A percentile compares a stretch with the other conserved stretches of the same genome.
Evolutionary conservation across 495 filamentous ascomycete genomes (phyloP).

Genomic region (Lophium mytilinum): DNA sequence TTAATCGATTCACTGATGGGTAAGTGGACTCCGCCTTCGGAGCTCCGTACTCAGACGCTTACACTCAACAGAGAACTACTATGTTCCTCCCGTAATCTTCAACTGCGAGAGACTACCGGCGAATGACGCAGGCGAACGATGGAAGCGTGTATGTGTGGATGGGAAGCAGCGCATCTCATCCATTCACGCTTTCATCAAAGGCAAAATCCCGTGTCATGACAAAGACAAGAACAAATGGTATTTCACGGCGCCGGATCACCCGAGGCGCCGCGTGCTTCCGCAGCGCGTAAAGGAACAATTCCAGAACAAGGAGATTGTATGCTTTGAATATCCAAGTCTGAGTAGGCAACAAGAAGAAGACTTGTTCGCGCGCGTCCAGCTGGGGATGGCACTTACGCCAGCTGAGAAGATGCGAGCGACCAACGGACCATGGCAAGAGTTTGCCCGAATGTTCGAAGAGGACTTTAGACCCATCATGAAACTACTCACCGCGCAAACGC

Average conservation of each 20-base stretch:
- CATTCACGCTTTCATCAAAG: constrained; percentile 38
- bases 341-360: constrained; percentile 40
- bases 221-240: constrained; percentile 31
- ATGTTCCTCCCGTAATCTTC: constrained; percentile 45
- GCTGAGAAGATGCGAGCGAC: constrained; percentile 44
- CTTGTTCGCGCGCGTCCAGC: constrained; percentile 42
- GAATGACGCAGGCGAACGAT: constrained; percentile 12
- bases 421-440: constrained; percentile 39
- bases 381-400: constrained; percentile 39
- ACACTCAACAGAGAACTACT: constrained; percentile 34
- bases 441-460: constrained; percentile 35
- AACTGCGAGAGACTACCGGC: constrained; percentile 31
- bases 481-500: background rate
- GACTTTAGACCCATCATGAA: constrained; percentile 33
- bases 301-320: constrained; percentile 32
- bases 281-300: constrained; percentile 31
- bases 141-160: constrained; percentile 37
- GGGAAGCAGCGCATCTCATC: constrained; percentile 46
- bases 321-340: constrained; percentile 37
- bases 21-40: constrained; percentile 11
- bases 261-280: constrained; percentile 26
- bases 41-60: background rate
- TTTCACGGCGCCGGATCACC: constrained; percentile 3
- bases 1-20: constrained; percentile 41
- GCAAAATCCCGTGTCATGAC: constrained; percentile 39